Evolutionary conservation across 1,284 basidiomycete species (phyloP), one percentile per base, ranked within the genome.

Genomic region (Paramarasmius palmivorus): DNA sequence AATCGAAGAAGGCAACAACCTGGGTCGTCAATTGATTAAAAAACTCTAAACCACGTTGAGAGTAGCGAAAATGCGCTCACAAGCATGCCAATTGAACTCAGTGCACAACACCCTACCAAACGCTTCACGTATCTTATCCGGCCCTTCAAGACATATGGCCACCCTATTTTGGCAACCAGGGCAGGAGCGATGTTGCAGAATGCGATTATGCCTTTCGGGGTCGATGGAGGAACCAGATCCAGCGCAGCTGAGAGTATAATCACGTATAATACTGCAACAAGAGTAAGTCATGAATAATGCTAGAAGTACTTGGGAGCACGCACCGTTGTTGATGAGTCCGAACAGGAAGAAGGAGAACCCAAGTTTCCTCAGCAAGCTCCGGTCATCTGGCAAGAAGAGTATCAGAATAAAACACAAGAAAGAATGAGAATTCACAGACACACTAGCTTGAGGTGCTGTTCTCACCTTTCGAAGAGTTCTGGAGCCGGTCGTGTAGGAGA

Each of bases 231-330:
- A 0, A 98, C 93, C 3, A 99, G 81, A 68, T 99, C 96, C 14
- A 98, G 77, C 0, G 96, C 96, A 4, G 96, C 96, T 1, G 93
- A 96, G 22, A 98, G 82, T 59, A 98, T 98, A 60, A 99, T 92
- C 34, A 98, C 95, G 69, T 98, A 97, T 54, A 94, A 77, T 9
- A 95, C 92, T 93, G 61, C 0, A 57, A 2, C 35, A 25, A 20
- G 41, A 34, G 22, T 54, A 26, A 49, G 34, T 26, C 25, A 23
- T 36, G 42, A 32, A 2, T 19, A 34, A 7, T 26, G 20, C 32
- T 38, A 35, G 35, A 8, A 26, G 34, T 19, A 15, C 20, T 20
- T 34, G 35, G 5, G 6, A 8, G 17, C n/a, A 61, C 70, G 42
- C 45, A 78, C 81, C 81, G 59, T 84, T 84, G 62, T 84, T 84